A percentile compares a stretch with the other conserved stretches of the same genome.
These are phyloP conservation scores for Trichoderma simmonsii DNA, from an alignment of 2,329 filamentous ascomycete genomes.

Conservation along the genomic window DNA sequence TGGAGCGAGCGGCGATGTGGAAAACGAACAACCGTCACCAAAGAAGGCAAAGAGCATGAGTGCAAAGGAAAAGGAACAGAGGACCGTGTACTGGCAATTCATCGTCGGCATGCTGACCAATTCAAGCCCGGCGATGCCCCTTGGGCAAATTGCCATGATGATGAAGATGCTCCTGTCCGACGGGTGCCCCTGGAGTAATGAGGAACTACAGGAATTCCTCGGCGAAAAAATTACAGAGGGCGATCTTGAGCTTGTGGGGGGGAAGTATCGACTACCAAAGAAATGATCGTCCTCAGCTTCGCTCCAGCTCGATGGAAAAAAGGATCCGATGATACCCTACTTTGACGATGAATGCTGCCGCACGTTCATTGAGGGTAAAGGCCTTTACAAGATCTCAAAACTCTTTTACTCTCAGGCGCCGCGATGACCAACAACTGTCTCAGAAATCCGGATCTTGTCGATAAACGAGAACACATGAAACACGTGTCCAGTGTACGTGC, in stretches of 20 bases:
- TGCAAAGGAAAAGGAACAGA: conserved; percentile 59
- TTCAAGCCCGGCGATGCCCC: conserved; percentile 73
- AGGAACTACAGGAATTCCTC: conserved; percentile 81
- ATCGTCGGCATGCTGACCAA: conserved; percentile 95
- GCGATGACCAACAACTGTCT: not conserved
- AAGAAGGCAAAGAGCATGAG: conserved; percentile 56
- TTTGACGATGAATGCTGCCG: not conserved
- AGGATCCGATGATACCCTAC: not conserved
- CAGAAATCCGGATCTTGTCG: not conserved
- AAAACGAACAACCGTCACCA: conserved; percentile 38
- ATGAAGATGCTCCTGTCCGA: conserved; percentile 86
- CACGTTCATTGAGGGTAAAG: not conserved
- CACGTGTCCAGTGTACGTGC: not conserved
- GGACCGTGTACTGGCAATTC: conserved; percentile 80
- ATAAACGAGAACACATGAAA: not conserved
- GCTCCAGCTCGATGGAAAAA: not conserved
- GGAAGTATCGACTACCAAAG: conserved; percentile 65
- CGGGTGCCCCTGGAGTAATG: conserved; percentile 84
- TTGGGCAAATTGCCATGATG: conserved; percentile 86
- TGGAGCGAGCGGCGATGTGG: conserved; percentile 24
- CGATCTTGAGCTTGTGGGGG: conserved; percentile 65
- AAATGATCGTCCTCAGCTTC: conserved; percentile 40
- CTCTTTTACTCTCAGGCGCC: not conserved
- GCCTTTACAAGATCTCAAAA: not conserved
- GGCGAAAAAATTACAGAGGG: conserved; percentile 71